Evolutionary conservation across 306 rosid genomes (phyloP), one percentile per base, ranked within the genome.

Genomic region (Prosopis cineraria): DNA sequence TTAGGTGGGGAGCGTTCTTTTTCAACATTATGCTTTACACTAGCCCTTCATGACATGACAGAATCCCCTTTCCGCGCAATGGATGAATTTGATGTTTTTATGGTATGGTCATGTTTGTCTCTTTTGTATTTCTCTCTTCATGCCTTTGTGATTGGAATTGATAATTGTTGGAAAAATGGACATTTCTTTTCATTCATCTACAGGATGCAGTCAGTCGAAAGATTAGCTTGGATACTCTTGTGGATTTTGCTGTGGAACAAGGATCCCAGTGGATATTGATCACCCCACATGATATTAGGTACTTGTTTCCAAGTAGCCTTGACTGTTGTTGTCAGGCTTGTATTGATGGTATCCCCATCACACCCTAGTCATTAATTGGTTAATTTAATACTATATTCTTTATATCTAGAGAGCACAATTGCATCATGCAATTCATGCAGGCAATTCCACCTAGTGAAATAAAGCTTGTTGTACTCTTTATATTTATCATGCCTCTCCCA

Each of bases 71-170:
- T 94, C 76, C 88, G 97, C 64, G 97, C 98, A 20, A 94, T 94
- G 97, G 98, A 94, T 76, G 98, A 94, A 85, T 94, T 94, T 80
- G 98, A 94, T 78, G 98, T 94, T 78, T 94, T 90, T 71, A 94
- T 94, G 98, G 98, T 94, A 85, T 34, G 72, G 12, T 12, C 37
- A 65, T 75, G 44, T 73, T 59, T 75, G 31, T 52, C 64, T 36
- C 43, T 58, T 20, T 25, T 52, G 43, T 36, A 19, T 41, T 29
- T 25, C 47, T 14, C 50, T 14, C 50, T 22, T 53, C 2, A 56
- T 65, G 37, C 25, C 73, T 52, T 12, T 3, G 8, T 55, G 34
- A 40, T 68, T 47, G 30, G 20, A 68, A 24, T 63, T n/a, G 29
- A 47, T 6, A 8, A 75, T 58, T 47, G 1, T 52, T 77, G 37